phyloP scores from a whole-genome alignment of 441 rosid genomes.

The Metrosideros polymorpha region DNA sequence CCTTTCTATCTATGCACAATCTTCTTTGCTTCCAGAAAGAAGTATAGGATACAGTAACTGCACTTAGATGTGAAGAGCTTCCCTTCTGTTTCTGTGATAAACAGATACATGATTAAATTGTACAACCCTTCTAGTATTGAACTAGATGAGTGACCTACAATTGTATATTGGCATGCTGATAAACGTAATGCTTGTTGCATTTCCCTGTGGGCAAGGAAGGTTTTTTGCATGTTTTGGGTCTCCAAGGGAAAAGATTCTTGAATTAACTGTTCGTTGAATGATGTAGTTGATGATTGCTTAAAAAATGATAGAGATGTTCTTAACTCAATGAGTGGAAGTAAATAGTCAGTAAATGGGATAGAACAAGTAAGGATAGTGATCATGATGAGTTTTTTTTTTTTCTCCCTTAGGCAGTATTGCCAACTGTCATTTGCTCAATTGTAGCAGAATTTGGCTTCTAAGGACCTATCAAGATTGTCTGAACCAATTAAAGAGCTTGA shows the following conservation, averaged over 20 bases:
- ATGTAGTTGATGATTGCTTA: background rate
- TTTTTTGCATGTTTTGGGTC: background rate
- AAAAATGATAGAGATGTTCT: background rate
- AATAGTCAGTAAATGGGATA: background rate
- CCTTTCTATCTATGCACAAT: background rate
- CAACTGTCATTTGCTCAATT: background rate
- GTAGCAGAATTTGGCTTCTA: constrained; percentile 66
- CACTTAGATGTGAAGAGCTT: background rate
- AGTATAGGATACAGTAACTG: background rate
- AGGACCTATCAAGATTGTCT: constrained; percentile 67
- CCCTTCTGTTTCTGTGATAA: background rate
- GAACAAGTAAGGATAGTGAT: background rate
- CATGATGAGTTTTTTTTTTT: background rate
- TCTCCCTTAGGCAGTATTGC: background rate
- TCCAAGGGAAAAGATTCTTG: background rate
- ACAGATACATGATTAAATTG: background rate
- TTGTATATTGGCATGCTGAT: background rate
- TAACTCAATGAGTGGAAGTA: background rate
- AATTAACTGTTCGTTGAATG: background rate
- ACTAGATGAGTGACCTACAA: background rate
- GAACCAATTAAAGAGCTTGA: constrained; percentile 86
- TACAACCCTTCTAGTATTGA: background rate
- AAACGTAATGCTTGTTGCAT: background rate
- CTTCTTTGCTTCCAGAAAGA: background rate
- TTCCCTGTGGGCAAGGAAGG: background rate